Conservation (phyloP, 2,329 filamentous ascomycete genomes). For the Emmonsiellopsis sp. region DNA sequence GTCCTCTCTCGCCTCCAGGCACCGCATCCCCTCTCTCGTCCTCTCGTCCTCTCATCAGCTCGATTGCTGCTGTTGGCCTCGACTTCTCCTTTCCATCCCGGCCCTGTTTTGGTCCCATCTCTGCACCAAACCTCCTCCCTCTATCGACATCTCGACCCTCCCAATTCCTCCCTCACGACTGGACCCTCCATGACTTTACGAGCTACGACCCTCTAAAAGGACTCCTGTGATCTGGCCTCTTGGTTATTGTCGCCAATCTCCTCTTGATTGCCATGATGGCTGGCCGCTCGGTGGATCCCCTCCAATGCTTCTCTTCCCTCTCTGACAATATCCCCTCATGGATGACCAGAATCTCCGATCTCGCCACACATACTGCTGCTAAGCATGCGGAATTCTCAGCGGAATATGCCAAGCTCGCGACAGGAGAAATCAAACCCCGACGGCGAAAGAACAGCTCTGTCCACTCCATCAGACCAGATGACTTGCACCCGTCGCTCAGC, state of each 20-base stretch:
- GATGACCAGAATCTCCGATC: conserved; percentile 32
- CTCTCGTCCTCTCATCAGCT: no score
- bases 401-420: conserved; percentile 29
- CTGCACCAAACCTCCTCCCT: not conserved
- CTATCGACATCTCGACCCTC: not conserved
- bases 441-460: conserved; percentile 34
- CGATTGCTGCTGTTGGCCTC: no score
- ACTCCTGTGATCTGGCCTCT: not conserved
- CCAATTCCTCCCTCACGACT: not conserved
- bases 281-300: conserved; percentile 27
- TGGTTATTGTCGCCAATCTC: not conserved
- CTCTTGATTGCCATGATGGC: conserved; percentile 5
- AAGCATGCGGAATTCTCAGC: conserved; percentile 35
- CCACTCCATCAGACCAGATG: conserved; percentile 29
- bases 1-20: no score
- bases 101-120: no score
- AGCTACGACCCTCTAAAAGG: conserved; percentile 5
- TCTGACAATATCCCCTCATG: conserved; percentile 36
- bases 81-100: no score
- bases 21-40: no score
- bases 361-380: conserved; percentile 30
- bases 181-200: conserved; percentile 7
- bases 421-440: conserved; percentile 15
- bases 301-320: conserved; percentile 36
- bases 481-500: conserved; percentile 6